A percentile compares a stretch with the other conserved stretches of the same genome.
phyloP scores from a whole-genome alignment of 2,329 filamentous ascomycete genomes.

The Endothia cerciana region DNA sequence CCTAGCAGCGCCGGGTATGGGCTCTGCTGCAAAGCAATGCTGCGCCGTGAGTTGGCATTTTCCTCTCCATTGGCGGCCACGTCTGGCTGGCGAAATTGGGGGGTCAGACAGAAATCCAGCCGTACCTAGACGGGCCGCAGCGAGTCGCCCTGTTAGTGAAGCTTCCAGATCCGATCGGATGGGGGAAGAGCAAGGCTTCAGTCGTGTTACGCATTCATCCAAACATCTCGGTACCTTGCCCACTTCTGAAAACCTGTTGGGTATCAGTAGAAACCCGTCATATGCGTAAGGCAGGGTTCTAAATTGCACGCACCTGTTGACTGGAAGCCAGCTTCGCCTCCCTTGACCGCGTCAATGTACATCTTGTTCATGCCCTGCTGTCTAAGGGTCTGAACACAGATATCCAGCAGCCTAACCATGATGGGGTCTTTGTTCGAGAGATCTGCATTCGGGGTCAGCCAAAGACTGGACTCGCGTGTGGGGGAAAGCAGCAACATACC shows the following conservation, averaged over 20 bases:
- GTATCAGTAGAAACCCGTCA: constrained; percentile 18
- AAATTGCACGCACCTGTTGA: constrained; percentile 52
- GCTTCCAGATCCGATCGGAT: neutral
- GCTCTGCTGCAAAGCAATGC: neutral
- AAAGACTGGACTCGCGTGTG: neutral
- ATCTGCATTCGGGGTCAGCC: constrained; percentile 38
- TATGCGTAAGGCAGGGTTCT: neutral
- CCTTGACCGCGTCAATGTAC: constrained; percentile 59
- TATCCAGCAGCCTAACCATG: constrained; percentile 57
- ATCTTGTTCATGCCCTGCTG: constrained; percentile 56
- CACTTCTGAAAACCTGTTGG: constrained; percentile 59
- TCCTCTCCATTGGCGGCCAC: neutral
- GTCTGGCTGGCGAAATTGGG: neutral
- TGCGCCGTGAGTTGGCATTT: constrained; percentile 2
- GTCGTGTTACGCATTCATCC: constrained; percentile 45
- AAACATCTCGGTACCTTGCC: constrained; percentile 61
- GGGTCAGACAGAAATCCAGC: neutral
- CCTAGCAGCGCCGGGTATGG: neutral
- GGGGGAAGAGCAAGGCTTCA: neutral
- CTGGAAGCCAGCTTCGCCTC: constrained; percentile 54
- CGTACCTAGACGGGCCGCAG: neutral
- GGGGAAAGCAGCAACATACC: constrained; percentile 44
- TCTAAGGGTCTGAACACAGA: constrained; percentile 52
- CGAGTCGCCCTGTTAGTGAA: neutral
- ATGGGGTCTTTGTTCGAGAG: constrained; percentile 51